Evolutionary conservation across 148 eudicot species (phyloP).

Genomic region (Vaccinium vitisidaea): DNA sequence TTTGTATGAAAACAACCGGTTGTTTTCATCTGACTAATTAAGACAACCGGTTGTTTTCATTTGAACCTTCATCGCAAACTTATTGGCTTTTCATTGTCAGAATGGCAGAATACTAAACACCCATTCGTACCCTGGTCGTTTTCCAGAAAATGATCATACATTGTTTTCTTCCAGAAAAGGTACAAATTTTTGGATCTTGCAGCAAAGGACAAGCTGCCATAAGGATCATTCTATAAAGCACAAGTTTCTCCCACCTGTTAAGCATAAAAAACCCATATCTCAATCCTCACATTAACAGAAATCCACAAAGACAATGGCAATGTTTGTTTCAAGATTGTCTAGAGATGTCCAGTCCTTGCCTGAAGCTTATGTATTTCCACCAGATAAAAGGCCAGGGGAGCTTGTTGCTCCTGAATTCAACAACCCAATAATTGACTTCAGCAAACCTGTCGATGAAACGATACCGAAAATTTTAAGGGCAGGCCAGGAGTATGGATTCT

Average conservation of each 20-base stretch:
- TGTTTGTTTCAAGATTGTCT: constrained; percentile 32
- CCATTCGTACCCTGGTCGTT: no score
- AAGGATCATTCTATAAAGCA: background rate
- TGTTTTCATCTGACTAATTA: no score
- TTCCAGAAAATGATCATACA: no score
- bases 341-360: constrained; percentile 29
- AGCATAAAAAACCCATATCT: background rate
- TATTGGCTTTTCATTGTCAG: no score
- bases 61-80: no score
- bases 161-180: no score
- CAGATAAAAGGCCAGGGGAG: constrained; percentile 33
- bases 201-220: background rate
- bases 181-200: background rate
- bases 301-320: constrained; percentile 13
- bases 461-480: constrained; percentile 32
- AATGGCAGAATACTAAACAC: no score
- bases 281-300: background rate
- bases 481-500: constrained; percentile 35
- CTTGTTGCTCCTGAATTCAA: constrained; percentile 14
- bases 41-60: no score
- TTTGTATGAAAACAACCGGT: no score
- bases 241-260: background rate
- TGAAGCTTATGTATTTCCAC: constrained; percentile 27
- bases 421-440: constrained; percentile 31
- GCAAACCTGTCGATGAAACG: background rate